Evolutionary conservation across 129 eudicot species (phyloP).

Genomic region (Apium graveolens): DNA sequence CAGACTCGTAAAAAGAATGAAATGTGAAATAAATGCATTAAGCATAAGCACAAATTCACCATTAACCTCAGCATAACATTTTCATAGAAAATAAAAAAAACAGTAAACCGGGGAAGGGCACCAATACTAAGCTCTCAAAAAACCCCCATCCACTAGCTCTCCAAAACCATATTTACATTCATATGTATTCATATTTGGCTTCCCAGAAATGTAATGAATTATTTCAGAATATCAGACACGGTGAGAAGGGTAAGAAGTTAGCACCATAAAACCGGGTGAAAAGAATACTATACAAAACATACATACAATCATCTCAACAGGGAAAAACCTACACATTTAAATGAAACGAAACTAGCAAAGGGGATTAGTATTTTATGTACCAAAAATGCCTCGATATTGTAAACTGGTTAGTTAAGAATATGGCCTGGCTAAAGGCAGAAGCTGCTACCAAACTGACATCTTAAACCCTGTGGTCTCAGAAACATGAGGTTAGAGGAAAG

Average conservation of each 20-base stretch:
- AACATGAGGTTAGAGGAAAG: conserved; percentile 3
- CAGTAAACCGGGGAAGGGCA: too few relatives aligned
- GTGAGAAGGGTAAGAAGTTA: not conserved
- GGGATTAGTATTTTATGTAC: conserved; percentile 18
- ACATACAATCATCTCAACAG: conserved; percentile 10
- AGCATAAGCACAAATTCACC: not conserved
- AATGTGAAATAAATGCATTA: not conserved
- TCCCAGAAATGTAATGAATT: conserved; percentile 6
- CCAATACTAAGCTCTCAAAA: not conserved
- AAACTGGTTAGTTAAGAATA: not conserved
- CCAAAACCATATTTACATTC: not conserved
- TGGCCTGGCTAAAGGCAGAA: not conserved
- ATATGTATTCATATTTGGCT: not conserved
- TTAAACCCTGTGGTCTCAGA: not conserved
- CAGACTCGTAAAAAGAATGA: not conserved
- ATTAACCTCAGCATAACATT: not conserved
- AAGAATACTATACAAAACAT: conserved; percentile 22
- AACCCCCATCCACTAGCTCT: not conserved
- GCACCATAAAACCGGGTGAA: not conserved
- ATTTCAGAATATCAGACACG: conserved; percentile 15
- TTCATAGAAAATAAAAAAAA: too few relatives aligned
- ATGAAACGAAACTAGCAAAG: conserved; percentile 1
- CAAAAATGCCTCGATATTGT: conserved; percentile 17
- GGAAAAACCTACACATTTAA: conserved; percentile 10
- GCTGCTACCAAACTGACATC: not conserved